These are phyloP conservation scores for Colletotrichum destructivum DNA, from an alignment of 2,329 filamentous ascomycete species.

Conservation along the genomic window DNA sequence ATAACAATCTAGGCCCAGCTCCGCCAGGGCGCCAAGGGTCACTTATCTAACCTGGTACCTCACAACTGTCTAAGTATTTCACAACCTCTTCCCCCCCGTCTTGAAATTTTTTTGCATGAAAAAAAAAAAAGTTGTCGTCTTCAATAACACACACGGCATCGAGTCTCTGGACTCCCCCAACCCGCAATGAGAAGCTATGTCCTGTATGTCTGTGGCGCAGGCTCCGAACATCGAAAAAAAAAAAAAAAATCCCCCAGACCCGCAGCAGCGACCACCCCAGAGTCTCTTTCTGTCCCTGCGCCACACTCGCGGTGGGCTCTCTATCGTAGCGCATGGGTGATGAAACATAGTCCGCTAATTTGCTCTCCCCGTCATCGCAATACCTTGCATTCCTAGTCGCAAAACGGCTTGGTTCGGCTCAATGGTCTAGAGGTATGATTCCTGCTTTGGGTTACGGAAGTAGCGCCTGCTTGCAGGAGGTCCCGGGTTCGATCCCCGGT, in stretches of 20 bases:
- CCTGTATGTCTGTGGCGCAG: background rate
- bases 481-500: slow-evolving; percentile 54
- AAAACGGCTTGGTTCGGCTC: slow-evolving; percentile 38
- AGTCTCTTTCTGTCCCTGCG: background rate
- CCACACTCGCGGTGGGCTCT: background rate
- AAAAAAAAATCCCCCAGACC: background rate
- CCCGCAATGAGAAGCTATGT: too few relatives aligned
- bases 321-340: background rate
- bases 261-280: background rate
- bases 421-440: slow-evolving; percentile 55
- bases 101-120: background rate
- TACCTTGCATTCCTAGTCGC: background rate
- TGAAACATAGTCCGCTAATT: slow-evolving; percentile 12
- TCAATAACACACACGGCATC: background rate
- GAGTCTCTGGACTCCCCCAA: too few relatives aligned
- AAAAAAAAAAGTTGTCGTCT: background rate
- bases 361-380: background rate
- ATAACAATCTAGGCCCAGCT: background rate
- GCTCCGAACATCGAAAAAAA: background rate
- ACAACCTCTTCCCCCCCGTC: background rate
- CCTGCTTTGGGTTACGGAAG: slow-evolving; percentile 49
- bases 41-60: background rate
- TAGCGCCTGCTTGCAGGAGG: slow-evolving; percentile 48
- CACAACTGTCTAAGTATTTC: background rate
- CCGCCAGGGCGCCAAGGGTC: background rate